Evolutionary conservation across 1,284 basidiomycete genomes (phyloP), one percentile per base, ranked within the genome.

Genomic region (Volvariella volvacea): DNA sequence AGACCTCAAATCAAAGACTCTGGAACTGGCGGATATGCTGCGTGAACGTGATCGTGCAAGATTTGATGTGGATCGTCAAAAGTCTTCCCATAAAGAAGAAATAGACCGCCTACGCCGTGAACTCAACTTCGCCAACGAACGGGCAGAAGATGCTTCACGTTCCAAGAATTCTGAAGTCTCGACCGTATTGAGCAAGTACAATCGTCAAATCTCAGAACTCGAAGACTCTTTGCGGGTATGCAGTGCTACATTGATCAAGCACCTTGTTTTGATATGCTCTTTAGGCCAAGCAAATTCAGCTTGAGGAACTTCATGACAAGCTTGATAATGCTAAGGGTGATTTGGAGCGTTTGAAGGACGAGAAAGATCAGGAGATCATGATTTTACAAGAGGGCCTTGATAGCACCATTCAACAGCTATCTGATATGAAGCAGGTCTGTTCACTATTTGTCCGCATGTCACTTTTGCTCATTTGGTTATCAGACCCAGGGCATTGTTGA

Each of bases 11-110:
- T 77, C 92, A 33, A 99, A 99, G 79, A 99, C 98, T 61, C 69
- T 99, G 46, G 96, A 99, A 64, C 73, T 99, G 25, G 95, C 95
- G 21, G 96, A 99, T 61, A 99, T 99, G 96, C 89, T 99, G 55
- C 82, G 95, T 43, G 96, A 99, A 65, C 83, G 96, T 31, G 96
- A 99, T 63, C 79, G 95, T 49, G 93, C 95, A 22, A 74, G 96
- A 36, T 98, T 97, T 60, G 96, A 99, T 55, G 71, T 98, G n/a
- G 96, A 99, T 62, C 78, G 96, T 32, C 76, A 93, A 62, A 97
- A 96, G 67, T 83, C 91, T 8, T 84, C 80, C 45, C 93, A 99
- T 62, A 96, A 94, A 62, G 96, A 99, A 51, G 96, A 99, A 60
- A 66, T 93, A 28, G 96, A 99, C 52, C 84, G 96, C 14, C 61